A percentile compares a stretch with the other conserved stretches of the same genome.
phyloP scores from a whole-genome alignment of 2,329 filamentous ascomycete species.

The Pseudonectria buxi region DNA sequence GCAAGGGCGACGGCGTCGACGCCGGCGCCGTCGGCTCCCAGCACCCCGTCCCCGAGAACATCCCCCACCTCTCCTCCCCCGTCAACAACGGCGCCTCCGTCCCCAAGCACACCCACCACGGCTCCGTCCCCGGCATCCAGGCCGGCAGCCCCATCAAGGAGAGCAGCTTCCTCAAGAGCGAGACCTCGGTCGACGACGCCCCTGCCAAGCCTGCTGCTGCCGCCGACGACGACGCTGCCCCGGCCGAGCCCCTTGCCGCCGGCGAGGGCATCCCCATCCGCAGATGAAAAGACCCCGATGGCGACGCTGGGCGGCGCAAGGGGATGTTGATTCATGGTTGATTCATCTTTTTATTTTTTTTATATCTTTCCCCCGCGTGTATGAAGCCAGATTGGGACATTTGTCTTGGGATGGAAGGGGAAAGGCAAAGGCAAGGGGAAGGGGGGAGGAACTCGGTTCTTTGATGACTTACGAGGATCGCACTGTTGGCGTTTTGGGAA shows the following conservation, averaged over 20 bases:
- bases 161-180: conserved; percentile 76
- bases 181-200: conserved; percentile 62
- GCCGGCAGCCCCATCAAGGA: conserved; percentile 84
- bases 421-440: no score
- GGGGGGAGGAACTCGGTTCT: conserved; percentile 8
- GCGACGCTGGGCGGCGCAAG: no score
- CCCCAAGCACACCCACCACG: conserved; percentile 35
- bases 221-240: conserved; percentile 22
- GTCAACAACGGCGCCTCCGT: conserved; percentile 31
- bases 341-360: no score
- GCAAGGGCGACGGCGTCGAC: conserved; percentile 90
- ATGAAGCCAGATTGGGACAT: conserved; percentile 6
- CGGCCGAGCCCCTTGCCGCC: conserved; percentile 13
- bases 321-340: no score
- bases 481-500: conserved; percentile 24
- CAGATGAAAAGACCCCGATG: conserved; percentile 32
- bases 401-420: no score
- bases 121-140: conserved; percentile 42
- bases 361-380: conserved; percentile 4
- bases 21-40: conserved; percentile 90
- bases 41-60: conserved; percentile 91
- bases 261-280: conserved; percentile 54
- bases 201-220: conserved; percentile 17
- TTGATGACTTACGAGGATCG: conserved; percentile 24
- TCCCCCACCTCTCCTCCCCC: conserved; percentile 77